Evolutionary conservation across 2,329 filamentous ascomycete species (phyloP).

Genomic region (Penicillium sp.): DNA sequence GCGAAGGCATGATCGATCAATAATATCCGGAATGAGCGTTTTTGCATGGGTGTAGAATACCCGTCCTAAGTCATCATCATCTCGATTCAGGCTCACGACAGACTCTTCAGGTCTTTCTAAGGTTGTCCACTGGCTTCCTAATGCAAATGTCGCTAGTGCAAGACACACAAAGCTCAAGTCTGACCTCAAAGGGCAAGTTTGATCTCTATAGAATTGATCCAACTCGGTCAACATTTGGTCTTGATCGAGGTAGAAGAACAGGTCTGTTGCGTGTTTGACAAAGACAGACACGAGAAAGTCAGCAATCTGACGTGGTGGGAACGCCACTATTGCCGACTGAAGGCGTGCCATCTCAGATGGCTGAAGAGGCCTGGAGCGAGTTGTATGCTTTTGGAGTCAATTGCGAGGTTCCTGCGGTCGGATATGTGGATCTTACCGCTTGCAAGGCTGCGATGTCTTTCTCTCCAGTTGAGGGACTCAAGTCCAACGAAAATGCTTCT

Average conservation of each 20-base stretch:
- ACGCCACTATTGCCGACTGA: conserved; percentile 10
- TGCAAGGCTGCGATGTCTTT: conserved; percentile 16
- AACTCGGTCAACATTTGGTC: conserved; percentile 14
- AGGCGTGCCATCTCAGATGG: conserved; percentile 9
- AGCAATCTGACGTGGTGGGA: conserved; percentile 16
- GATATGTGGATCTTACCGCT: conserved; percentile 6
- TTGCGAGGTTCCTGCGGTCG: not conserved
- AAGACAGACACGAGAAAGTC: conserved; percentile 19
- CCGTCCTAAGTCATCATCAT: conserved; percentile 29
- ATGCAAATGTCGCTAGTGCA: conserved; percentile 22
- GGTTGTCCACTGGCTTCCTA: conserved; percentile 39
- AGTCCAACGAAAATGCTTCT: conserved; percentile 18
- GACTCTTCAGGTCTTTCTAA: conserved; percentile 28
- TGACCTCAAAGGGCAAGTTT: conserved; percentile 8
- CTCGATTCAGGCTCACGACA: not conserved
- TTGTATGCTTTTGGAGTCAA: conserved; percentile 4
- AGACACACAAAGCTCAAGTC: conserved; percentile 20
- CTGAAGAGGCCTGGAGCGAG: conserved; percentile 3
- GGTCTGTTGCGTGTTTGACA: conserved; percentile 21
- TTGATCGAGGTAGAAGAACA: conserved; percentile 24
- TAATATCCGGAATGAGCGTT: conserved; percentile 34
- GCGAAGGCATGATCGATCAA: conserved; percentile 34
- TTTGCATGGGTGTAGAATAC: conserved; percentile 34
- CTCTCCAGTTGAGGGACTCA: conserved; percentile 6
- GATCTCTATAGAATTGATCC: conserved; percentile 15